These are phyloP conservation scores for Sphenostylis stenocarpa DNA, from an alignment of 306 rosid species.

Conservation along the genomic window DNA sequence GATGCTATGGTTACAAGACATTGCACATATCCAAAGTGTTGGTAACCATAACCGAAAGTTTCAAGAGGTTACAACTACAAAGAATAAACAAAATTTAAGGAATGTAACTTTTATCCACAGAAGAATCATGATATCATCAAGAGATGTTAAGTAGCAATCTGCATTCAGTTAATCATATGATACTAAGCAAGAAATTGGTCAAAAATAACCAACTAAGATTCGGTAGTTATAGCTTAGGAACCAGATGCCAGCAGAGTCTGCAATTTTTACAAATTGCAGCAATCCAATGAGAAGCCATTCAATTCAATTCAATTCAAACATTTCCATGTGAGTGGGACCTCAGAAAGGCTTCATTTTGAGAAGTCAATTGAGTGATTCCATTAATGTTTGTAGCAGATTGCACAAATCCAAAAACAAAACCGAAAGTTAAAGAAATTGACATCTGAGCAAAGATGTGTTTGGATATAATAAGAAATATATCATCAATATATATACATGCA, in stretches of 20 bases:
- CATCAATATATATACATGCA: conserved; percentile 8
- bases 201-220: conserved; percentile 27
- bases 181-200: conserved; percentile 31
- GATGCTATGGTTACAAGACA: conserved; percentile 27
- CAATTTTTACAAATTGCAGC: conserved; percentile 1
- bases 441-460: neutral
- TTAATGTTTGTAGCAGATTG: conserved; percentile 8
- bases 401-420: conserved; percentile 1
- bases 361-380: conserved; percentile 19
- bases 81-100: conserved; percentile 22
- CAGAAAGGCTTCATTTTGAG: neutral
- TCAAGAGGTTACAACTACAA: conserved; percentile 5
- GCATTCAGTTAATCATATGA: conserved; percentile 37
- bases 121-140: conserved; percentile 33
- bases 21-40: conserved; percentile 18
- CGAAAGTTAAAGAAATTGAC: neutral
- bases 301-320: conserved; percentile 2
- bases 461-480: neutral
- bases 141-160: neutral
- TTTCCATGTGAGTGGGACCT: conserved; percentile 25
- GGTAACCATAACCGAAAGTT: conserved; percentile 9
- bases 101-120: conserved; percentile 12
- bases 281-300: conserved; percentile 11
- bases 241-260: conserved; percentile 9
- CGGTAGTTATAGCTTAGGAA: conserved; percentile 33